Base-by-base conservation (phyloP, 2,329 filamentous ascomycete genomes). In the Sporothrix phasma region DNA sequence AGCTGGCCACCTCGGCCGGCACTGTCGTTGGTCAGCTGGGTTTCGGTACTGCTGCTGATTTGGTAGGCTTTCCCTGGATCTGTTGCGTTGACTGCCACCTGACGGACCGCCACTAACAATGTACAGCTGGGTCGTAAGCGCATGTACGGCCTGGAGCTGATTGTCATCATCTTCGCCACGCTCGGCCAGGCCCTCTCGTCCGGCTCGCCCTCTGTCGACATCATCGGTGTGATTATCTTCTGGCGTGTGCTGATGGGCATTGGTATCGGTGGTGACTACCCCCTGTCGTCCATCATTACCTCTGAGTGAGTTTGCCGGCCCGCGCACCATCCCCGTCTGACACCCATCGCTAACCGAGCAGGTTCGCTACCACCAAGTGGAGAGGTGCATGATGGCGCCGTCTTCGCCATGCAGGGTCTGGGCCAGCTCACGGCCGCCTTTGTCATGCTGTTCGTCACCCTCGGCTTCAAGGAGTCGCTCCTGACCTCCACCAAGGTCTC, bases 381-480 rank as follows among this genome's bases (percentile, higher is more conserved):
- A 80, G 90, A 74, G 90, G 89, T 69, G 89, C 68, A 94, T 94
- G 87, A 92, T 95, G 87, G 85, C 39, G 81, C 88, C 17, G 90
- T 94, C 62, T 94, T 94, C 71, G 88, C 89, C 69, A 93, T 92
- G 88, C 90, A 95, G 74, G 89, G 90, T 68, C 82, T 94, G 61
- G 90, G 90, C 22, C 90, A 94, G 75, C 85, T 94, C 63, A 80
- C 79, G 29, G 89, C 88, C 58, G 88, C 88, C 54, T 83, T 93
- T 34, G 80, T 94, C 67, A 88, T 90, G 73, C 79, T 94, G 54
- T 89, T 92, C 70, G 82, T 89, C 64, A 88, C 87, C 0, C 77
- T 85, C 15, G 87, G 86, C 56, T 92, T 90, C 80, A 88, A 85
- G 74, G 76, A 81, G 17, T 83, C 84, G 5, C 80, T 90, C 0